Evolutionary conservation across 1,284 basidiomycete genomes (phyloP), one percentile per base, ranked within the genome.

Genomic region (Papiliotrema laurentii): DNA sequence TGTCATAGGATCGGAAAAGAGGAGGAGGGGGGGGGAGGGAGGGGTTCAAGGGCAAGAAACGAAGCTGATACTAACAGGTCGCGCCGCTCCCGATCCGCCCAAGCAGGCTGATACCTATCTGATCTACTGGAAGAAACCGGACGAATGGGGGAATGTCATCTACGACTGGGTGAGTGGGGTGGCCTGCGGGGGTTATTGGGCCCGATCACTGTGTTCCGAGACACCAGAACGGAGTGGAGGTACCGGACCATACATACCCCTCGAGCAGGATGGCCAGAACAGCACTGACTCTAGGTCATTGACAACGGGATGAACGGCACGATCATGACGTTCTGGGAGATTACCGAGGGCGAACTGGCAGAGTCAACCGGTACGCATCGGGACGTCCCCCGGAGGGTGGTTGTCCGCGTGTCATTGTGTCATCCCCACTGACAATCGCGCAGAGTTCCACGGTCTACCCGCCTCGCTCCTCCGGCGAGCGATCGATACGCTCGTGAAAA

Each of bases 311-410:
- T 78, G 54, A 75, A 70, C 24, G 71, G 72, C 34, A 73, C 71
- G 27, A 78, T 80, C 60, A 72, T 80, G 72, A 80, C 79, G 0
- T 74, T 80, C 43, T 79, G 77, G 55, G 79, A 80, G 59, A 64
- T 80, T 19, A 75, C 72, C 0, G 75, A 79, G 44, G 76, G 77
- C n/a, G 75, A 77, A 43, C 56, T 76, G 40, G 71, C 73, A 4
- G 60, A 75, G 52, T 63, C 60, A 3, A 68, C 68, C 19, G 69
- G 71, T 72, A n/a, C 11, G n/a, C 37, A 11, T 10, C 14, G n/a
- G n/a, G n/a, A n/a, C n/a, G n/a, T n/a, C n/a, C n/a, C n/a, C n/a
- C n/a, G n/a, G n/a, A n/a, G n/a, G n/a, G n/a, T n/a, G n/a, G n/a
- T n/a, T n/a, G n/a, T n/a, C n/a, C n/a, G n/a, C n/a, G n/a, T n/a